phyloP scores from a whole-genome alignment of 2,329 filamentous ascomycete species.

The Penicillium sp. region DNA sequence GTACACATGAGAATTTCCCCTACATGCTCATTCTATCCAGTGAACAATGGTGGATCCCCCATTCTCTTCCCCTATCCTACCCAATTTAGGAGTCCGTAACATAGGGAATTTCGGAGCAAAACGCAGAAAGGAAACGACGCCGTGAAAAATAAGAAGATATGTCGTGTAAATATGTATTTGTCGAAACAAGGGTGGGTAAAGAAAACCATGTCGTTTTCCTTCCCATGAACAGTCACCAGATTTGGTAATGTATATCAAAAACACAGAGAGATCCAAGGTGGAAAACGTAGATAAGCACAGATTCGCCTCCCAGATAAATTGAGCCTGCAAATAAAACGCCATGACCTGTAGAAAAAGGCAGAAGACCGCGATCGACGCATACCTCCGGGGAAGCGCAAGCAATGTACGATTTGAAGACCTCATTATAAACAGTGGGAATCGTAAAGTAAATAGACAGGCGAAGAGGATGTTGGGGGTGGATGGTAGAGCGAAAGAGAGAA shows the following conservation, averaged over 20 bases:
- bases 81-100: neutral
- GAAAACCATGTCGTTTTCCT: neutral
- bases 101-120: neutral
- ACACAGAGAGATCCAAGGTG: neutral
- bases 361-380: slow-evolving; percentile 13
- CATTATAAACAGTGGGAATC: slow-evolving; percentile 31
- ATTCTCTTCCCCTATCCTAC: neutral
- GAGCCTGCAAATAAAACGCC: slow-evolving; percentile 18
- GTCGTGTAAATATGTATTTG: slow-evolving; percentile 23
- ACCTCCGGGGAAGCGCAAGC: slow-evolving; percentile 16
- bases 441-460: slow-evolving; percentile 23
- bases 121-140: neutral
- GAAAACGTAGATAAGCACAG: slow-evolving; percentile 5
- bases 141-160: slow-evolving; percentile 10
- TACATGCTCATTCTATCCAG: neutral
- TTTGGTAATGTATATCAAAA: neutral
- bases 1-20: neutral
- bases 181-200: slow-evolving; percentile 12
- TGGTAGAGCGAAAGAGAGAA: neutral
- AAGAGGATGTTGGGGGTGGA: slow-evolving; percentile 6
- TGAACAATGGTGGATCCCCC: neutral
- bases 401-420: slow-evolving; percentile 25
- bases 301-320: slow-evolving; percentile 16
- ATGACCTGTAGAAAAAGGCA: slow-evolving; percentile 20
- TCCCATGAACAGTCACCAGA: neutral